Evolutionary conservation across 495 filamentous ascomycete species (phyloP), one percentile per base, ranked within the genome.

Genomic region (Aspergillus cavernicola): DNA sequence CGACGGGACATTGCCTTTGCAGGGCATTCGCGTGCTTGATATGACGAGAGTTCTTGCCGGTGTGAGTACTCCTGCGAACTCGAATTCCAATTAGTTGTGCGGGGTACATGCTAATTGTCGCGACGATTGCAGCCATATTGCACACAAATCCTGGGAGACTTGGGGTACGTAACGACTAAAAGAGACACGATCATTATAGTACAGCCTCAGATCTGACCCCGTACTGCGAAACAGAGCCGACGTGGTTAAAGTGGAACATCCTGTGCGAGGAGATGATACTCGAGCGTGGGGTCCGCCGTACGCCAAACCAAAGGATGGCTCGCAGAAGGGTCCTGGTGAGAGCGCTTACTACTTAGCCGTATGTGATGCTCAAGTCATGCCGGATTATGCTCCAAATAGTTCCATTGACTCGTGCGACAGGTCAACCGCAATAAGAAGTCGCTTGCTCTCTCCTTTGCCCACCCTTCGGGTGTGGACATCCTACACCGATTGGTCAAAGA

Each of bases 391-490:
- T n/a, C n/a, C 12, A 7, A 15, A 41, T 19, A 19, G n/a, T 3
- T 37, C 13, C 12, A 33, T 33, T 60, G 42, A 53, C 47, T 20
- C n/a, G 55, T 19, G 8, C 15, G 16, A 55, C 52, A 93, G 88
- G 89, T 92, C 18, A 96, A 96, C 67, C 88, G 93, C 40, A 98
- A 98, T 72, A 98, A 98, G 67, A 96, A 90, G 62, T 97, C 93
- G 2, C 63, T 98, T 19, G 93, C 84, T 4, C 78, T 98, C 3
- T 96, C 92, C 1, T 98, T 97, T 61, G 85, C 90, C 50, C 85
- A 93, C 57, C 77, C 82, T 12, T 80, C 84, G 0, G 93, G 93
- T 2, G 86, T 95, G 12, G 81, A 86, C 7, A 90, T 98, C 47
- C 75, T 98, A 1, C 90, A 95, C 68, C 82, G 82, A 57, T 82